Conservation (phyloP, 257 asterid genomes). For the Coffea canephora region DNA sequence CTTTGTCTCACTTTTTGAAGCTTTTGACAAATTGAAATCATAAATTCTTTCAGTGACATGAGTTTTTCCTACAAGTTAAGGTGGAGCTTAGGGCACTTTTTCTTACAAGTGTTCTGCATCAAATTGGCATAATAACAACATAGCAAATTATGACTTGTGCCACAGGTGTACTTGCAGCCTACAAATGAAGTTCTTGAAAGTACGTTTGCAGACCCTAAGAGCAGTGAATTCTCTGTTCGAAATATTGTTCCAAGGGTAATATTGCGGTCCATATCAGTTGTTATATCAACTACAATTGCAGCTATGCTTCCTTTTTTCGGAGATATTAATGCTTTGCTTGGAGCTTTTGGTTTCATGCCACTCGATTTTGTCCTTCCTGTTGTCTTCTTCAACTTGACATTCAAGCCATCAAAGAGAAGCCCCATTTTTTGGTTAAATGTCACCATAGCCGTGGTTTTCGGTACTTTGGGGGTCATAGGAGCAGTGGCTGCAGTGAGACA, state of each 20-base stretch:
- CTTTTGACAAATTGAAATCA: no score
- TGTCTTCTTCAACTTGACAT: slow-evolving; percentile 75
- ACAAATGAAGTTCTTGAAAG: slow-evolving; percentile 81
- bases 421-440: slow-evolving; percentile 56
- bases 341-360: slow-evolving; percentile 92
- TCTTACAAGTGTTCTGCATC: no score
- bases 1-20: no score
- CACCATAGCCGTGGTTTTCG: slow-evolving; percentile 55
- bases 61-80: no score
- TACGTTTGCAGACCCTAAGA: slow-evolving; percentile 56
- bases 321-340: slow-evolving; percentile 70
- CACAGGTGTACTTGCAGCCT: slow-evolving; percentile 86
- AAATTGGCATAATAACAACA: no score
- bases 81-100: no score
- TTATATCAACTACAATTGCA: slow-evolving; percentile 59
- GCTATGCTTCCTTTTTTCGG: slow-evolving; percentile 95
- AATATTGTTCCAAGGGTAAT: slow-evolving; percentile 69
- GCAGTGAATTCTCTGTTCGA: slow-evolving; percentile 58
- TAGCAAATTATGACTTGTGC: neutral
- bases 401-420: slow-evolving; percentile 62
- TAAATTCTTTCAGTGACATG: no score
- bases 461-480: slow-evolving; percentile 53
- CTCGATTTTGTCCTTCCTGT: slow-evolving; percentile 85
- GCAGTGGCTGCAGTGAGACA: slow-evolving; percentile 91
- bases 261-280: slow-evolving; percentile 59